Evolutionary conservation across 2,329 filamentous ascomycete genomes (phyloP), one percentile per base, ranked within the genome.

Genomic region (Bipolaris sorokiniana): DNA sequence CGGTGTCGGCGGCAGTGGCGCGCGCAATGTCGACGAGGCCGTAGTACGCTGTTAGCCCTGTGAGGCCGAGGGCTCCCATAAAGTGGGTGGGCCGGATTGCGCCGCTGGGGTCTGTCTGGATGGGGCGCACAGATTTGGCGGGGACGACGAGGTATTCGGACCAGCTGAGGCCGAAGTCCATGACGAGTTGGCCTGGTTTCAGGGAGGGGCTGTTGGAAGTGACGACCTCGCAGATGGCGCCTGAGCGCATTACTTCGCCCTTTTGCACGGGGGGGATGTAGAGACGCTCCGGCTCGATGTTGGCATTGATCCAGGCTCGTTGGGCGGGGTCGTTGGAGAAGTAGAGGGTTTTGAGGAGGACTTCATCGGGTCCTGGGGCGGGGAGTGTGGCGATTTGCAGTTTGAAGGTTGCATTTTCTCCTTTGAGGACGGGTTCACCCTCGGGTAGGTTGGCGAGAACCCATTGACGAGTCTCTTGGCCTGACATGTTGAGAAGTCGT

Each of bases 41-140:
- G 62, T 90, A 88, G 79, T 91, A 93, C 1, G 90, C 90, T 0
- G 90, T 92, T 54, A 92, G 67, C 5, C 89, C 88, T 2, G 78
- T 73, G 9, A 68, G 65, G 5, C 79, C 79, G 26, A 87, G 72
- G 1, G 78, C 75, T 13, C 81, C 81, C 23, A 83, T 67, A 62
- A 78, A 82, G 55, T 81, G 77, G 20, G 79, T 82, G 22, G 75
- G 67, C 11, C 72, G 67, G 26, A 81, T 70, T 3, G 77, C 78
- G 2, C 66, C 58, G 26, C 63, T 64, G 37, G 74, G 64, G 26
- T 75, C 67, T 15, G 66, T 52, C 38, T 75, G 64, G 7, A 77
- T 53, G n/a, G 67, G 58, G 3, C 69, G 68, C 31, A 68, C 70
- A 11, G 71, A 68, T 11, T 68, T 69, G 6, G 76, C 76, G 36